These are phyloP conservation scores for Ogataea wickerhamii DNA, from an alignment of 805 yeast genomes.

Conservation along the genomic window DNA sequence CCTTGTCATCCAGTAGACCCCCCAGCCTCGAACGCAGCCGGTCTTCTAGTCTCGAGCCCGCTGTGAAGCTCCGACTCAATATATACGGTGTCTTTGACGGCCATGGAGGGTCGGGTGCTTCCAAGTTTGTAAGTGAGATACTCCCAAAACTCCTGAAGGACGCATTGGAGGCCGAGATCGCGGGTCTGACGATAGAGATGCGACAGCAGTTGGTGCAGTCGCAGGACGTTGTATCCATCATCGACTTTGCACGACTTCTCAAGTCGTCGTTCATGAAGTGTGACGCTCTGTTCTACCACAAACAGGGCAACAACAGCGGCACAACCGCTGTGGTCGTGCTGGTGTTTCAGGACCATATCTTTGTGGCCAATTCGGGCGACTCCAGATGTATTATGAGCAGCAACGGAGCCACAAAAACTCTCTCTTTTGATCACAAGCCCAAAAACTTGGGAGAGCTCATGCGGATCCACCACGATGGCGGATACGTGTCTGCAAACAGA, in stretches of 20 bases:
- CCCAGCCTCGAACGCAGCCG: not conserved
- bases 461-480: slow-evolving; percentile 56
- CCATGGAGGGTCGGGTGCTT: slow-evolving; percentile 69
- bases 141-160: slow-evolving; percentile 30
- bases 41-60: not conserved
- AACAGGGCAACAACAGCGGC: slow-evolving; percentile 43
- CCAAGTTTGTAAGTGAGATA: slow-evolving; percentile 47
- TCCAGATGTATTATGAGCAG: slow-evolving; percentile 60
- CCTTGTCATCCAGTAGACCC: no score
- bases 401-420: slow-evolving; percentile 51
- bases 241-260: slow-evolving; percentile 31
- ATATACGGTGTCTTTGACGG: slow-evolving; percentile 79
- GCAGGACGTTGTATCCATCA: slow-evolving; percentile 16
- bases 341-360: slow-evolving; percentile 39
- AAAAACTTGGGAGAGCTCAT: slow-evolving; percentile 55
- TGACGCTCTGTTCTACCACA: slow-evolving; percentile 41
- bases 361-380: slow-evolving; percentile 75
- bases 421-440: slow-evolving; percentile 68
- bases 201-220: slow-evolving; percentile 11
- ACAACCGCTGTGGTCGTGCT: slow-evolving; percentile 50
- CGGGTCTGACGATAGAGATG: slow-evolving; percentile 15
- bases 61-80: slow-evolving; percentile 22
- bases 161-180: slow-evolving; percentile 14
- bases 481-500: slow-evolving; percentile 56
- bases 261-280: slow-evolving; percentile 43